Base-by-base conservation (phyloP, 164 flowering plant genomes). In the Akebia trifoliata region DNA sequence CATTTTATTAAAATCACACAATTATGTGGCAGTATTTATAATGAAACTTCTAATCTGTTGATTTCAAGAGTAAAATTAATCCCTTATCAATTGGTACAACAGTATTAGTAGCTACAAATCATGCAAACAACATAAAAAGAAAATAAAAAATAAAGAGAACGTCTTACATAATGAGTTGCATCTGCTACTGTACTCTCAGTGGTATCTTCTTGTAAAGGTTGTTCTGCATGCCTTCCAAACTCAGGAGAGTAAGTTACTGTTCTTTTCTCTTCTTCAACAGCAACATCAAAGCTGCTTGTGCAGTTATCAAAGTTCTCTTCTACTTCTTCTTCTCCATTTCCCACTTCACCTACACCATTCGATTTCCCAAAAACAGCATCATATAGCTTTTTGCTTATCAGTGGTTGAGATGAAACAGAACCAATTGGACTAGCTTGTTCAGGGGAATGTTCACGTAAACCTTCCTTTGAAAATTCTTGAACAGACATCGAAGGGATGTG, bases 311-410 rank as follows among this genome's bases (percentile, higher is more conserved):
- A 71, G 50, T 56, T 59, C 14, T 71, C 73, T 17, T n/a, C n/a
- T n/a, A n/a, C n/a, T n/a, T 35, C 65, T 21, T 56, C 75, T 47
- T 66, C 58, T 32, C 55, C 63, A 47, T 59, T 65, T 43, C 60
- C 71, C 25, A 55, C 36, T 51, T 69, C 72, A 68, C 40, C 58
- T 43, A 50, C 36, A 40, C 52, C 71, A 28, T 50, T 40, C 4
- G 62, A 38, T 26, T 61, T 76, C 51, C 70, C 65, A 70, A 80
- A 74, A 29, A 85, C 84, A 58, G 80, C 52, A 39, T 80, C 78
- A 62, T 83, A 83, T 35, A 87, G 46, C 42, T 57, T 80, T 59
- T 69, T 80, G 60, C 87, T 81, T 62, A 83, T 79, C 80, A 77
- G 75, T 35, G 81, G 78, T 64, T 73, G 75, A 28, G 78, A 65